Evolutionary conservation across 2,329 filamentous ascomycete genomes (phyloP).

Genomic region (Pseudopyrenochaeta lycopersici): DNA sequence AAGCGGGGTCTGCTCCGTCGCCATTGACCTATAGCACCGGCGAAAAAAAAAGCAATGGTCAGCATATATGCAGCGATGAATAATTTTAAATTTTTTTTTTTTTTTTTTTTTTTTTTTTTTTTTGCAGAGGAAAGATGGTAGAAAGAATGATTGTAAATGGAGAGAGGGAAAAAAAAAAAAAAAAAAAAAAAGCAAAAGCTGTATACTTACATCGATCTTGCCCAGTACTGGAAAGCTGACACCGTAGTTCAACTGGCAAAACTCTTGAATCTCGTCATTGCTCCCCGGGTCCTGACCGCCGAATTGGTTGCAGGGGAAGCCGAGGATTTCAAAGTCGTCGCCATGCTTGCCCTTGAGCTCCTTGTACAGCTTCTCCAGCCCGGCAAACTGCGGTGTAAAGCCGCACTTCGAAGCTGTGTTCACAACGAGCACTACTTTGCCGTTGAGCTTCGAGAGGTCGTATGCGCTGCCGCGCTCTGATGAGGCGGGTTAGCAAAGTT

Average conservation of each 20-base stretch:
- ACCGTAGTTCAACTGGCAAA: slow-evolving; percentile 94
- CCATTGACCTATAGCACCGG: slow-evolving; percentile 71
- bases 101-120: too few relatives aligned
- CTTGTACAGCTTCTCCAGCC: slow-evolving; percentile 91
- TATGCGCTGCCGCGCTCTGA: slow-evolving; percentile 78
- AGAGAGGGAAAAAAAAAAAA: background rate
- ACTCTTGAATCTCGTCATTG: slow-evolving; percentile 68
- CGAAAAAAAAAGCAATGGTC: too few relatives aligned
- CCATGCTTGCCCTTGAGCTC: slow-evolving; percentile 72
- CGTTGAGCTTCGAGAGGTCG: slow-evolving; percentile 75
- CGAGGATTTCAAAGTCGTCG: slow-evolving; percentile 85
- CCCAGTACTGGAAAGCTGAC: slow-evolving; percentile 90
- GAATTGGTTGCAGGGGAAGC: slow-evolving; percentile 99
- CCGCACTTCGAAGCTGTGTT: slow-evolving; percentile 99
- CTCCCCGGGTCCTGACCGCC: slow-evolving; percentile 85
- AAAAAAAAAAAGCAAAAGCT: slow-evolving; percentile 4
- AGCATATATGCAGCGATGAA: too few relatives aligned
- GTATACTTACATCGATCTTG: slow-evolving; percentile 78
- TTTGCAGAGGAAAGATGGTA: too few relatives aligned
- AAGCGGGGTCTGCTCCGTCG: slow-evolving; percentile 79
- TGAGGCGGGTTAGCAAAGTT: slow-evolving; percentile 3
- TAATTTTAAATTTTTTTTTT: too few relatives aligned
- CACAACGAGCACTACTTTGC: slow-evolving; percentile 94
- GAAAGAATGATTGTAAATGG: too few relatives aligned
- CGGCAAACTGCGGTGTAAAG: slow-evolving; percentile 94